Evolutionary conservation across 257 asterid genomes (phyloP).

Genomic region (Nicotiana obtusifolia): DNA sequence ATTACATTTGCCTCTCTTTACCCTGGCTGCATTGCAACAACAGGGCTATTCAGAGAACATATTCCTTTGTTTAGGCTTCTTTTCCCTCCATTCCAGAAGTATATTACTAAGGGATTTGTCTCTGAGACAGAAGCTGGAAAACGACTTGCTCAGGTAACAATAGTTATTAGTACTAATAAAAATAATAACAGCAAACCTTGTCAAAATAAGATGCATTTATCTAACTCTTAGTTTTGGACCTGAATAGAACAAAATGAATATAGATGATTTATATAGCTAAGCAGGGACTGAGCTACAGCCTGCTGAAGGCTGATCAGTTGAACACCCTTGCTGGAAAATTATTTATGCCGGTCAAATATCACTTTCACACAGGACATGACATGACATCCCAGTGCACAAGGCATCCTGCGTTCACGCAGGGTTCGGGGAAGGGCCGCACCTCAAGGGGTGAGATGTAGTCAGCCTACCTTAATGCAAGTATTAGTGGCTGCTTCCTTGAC

Average conservation of each 20-base stretch:
- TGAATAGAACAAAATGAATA: not conserved
- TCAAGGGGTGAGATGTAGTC: no score
- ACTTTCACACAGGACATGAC: not conserved
- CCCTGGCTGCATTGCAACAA: constrained; percentile 94
- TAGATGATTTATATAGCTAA: not conserved
- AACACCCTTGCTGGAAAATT: not conserved
- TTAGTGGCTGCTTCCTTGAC: no score
- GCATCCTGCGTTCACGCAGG: no score
- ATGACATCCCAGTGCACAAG: no score
- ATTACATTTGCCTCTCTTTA: constrained; percentile 82
- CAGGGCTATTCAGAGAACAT: constrained; percentile 91
- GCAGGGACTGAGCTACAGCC: not conserved
- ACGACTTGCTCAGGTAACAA: constrained; percentile 75
- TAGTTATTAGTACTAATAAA: not conserved
- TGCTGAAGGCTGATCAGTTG: not conserved
- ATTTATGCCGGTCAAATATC: not conserved
- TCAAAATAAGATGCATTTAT: not conserved
- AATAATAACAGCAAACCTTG: not conserved
- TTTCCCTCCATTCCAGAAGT: constrained; percentile 89
- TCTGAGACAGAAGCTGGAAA: constrained; percentile 91
- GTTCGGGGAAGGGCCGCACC: no score
- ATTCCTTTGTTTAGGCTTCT: constrained; percentile 77
- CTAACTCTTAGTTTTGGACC: not conserved
- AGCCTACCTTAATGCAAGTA: no score
- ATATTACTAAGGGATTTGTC: constrained; percentile 80